Percentiles rank a stretch among this genome's conserved stretches.
phyloP scores from a whole-genome alignment of 768 basidiomycete species.

The Auriculariales sp. region DNA sequence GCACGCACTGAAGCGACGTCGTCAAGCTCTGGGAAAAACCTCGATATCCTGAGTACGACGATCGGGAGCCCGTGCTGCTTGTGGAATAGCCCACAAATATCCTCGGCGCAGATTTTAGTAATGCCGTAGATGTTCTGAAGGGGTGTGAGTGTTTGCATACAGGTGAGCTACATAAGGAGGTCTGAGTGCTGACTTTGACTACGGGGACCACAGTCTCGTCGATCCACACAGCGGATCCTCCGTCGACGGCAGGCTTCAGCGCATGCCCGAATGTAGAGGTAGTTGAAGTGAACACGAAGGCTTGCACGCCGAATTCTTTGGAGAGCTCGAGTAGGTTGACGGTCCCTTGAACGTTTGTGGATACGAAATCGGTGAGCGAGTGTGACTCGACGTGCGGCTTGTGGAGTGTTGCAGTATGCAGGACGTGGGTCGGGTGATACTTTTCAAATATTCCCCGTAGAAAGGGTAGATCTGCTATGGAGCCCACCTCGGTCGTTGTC shows the following conservation, averaged over 20 bases:
- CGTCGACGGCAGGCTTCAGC: not conserved
- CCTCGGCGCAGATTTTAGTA: not conserved
- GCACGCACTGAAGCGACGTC: not conserved
- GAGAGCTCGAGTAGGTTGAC: not conserved
- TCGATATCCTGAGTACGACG: not conserved
- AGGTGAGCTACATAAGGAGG: no score
- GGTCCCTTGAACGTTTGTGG: not conserved
- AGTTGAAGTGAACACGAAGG: not conserved
- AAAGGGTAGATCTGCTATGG: not conserved
- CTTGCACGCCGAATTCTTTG: not conserved
- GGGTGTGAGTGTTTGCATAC: no score
- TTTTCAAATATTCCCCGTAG: not conserved
- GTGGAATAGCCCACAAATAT: not conserved
- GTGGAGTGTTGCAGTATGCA: not conserved
- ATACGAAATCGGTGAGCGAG: not conserved
- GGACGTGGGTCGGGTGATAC: not conserved
- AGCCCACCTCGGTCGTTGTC: not conserved
- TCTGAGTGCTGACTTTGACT: no score
- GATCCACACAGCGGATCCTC: not conserved
- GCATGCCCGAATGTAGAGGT: not conserved
- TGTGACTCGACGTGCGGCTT: not conserved
- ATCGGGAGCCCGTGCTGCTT: not conserved
- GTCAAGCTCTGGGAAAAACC: not conserved
- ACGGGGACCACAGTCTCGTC: not conserved
- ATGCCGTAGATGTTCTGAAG: constrained; percentile 1